phyloP scores from a whole-genome alignment of 371 early-diverging fungal genomes.

The Cokeromyces recurvatus region DNA sequence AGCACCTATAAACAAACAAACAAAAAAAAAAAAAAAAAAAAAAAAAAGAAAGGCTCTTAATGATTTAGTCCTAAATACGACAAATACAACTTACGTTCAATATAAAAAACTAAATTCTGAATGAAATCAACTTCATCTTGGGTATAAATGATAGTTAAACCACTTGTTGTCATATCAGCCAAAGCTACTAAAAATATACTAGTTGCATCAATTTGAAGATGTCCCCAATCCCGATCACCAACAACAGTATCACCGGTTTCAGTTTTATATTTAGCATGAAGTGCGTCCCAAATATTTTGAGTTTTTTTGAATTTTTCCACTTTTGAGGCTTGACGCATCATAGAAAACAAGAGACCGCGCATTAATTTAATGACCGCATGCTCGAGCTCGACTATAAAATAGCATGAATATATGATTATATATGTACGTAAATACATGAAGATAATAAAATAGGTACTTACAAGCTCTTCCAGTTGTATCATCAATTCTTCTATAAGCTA shows the following conservation, averaged over 20 bases:
- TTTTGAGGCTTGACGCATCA: constrained; percentile 87
- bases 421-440: too few relatives aligned
- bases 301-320: constrained; percentile 81
- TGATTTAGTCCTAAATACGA: too few relatives aligned
- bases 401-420: not conserved
- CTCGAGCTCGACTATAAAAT: constrained; percentile 72
- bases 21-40: too few relatives aligned
- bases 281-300: constrained; percentile 62
- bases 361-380: constrained; percentile 78
- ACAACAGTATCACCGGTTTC: constrained; percentile 84
- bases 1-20: constrained; percentile 32
- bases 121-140: constrained; percentile 89
- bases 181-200: constrained; percentile 75
- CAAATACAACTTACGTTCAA: constrained; percentile 74
- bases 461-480: constrained; percentile 80
- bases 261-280: constrained; percentile 91
- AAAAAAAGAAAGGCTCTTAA: too few relatives aligned
- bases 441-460: too few relatives aligned
- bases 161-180: constrained; percentile 86
- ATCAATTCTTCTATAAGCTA: constrained; percentile 81
- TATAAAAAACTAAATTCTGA: constrained; percentile 88
- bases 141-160: constrained; percentile 74
- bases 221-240: constrained; percentile 83
- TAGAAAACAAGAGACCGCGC: constrained; percentile 73
- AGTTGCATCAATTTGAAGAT: constrained; percentile 82